Base-by-base conservation (phyloP, 441 rosid genomes). In the Gossypium schwendimanii region DNA sequence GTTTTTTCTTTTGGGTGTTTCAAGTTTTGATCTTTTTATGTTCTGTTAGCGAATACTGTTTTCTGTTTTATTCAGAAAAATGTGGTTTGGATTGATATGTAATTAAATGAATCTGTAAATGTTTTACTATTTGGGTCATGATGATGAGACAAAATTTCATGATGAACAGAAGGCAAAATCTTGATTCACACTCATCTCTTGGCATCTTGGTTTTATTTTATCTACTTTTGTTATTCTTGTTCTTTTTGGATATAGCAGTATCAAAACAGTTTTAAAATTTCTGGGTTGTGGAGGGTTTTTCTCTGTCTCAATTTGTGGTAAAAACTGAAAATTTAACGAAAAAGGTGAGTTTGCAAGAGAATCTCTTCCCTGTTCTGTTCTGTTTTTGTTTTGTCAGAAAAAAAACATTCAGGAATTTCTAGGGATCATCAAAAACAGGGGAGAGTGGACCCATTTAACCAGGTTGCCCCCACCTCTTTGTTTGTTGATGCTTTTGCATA, bases 391-490 rank as follows among this genome's bases (percentile, higher is more conserved):
- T 23, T 24, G 70, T 18, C 57, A n/a, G 70, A 66, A 26, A 66
- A 66, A 14, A 14, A 66, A 47, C 7, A 6, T n/a, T 24, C 57
- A 66, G 70, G 55, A 24, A 47, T 66, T 49, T 66, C 36, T 66
- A 14, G 70, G 70, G 70, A 66, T 66, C 70, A 14, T 47, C 70
- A 24, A 47, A 31, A 47, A 66, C 55, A 47, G 55, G 52, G 39
- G 64, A 60, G 55, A 11, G 52, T 41, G 69, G 52, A 63, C 17
- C 39, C 28, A 33, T 14, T 14, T 8, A 14, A 47, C 54, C 33
- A 21, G 54, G 12, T 44, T 44, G 69, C 11, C 26, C 8, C 3
- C 31, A 26, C 2, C 0, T 0, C 6, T 23, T 44, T 44, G 54
- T 9, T 63, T 36, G 3, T 45, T 44, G 15, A 36, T 63, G 12